phyloP scores from a whole-genome alignment of 2,329 filamentous ascomycete species.

The Karstenula rhodostoma region DNA sequence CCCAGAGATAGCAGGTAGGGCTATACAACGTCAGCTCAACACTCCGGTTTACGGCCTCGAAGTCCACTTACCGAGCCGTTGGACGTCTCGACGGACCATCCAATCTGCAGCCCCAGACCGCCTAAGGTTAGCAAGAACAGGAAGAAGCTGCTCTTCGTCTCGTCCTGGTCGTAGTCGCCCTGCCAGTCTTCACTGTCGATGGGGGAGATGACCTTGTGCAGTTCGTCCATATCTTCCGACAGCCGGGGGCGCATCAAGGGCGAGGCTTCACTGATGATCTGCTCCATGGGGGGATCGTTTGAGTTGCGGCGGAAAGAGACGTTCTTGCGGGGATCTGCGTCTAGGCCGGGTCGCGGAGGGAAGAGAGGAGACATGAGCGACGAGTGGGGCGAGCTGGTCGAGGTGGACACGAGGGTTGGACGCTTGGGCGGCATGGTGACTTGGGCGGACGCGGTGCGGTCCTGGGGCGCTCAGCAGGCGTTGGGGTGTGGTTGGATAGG shows the following conservation, averaged over 20 bases:
- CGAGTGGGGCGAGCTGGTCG: conserved; percentile 8
- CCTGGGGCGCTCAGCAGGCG: background rate
- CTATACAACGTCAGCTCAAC: conserved; percentile 30
- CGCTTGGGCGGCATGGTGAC: conserved; percentile 22
- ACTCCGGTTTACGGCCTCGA: background rate
- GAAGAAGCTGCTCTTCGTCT: conserved; percentile 84
- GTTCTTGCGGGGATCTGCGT: conserved; percentile 39
- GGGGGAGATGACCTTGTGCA: conserved; percentile 46
- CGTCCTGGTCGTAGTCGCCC: conserved; percentile 57
- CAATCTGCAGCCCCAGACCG: conserved; percentile 88
- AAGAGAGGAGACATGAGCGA: conserved; percentile 4
- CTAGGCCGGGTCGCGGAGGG: conserved; percentile 19
- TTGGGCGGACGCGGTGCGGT: conserved; percentile 11
- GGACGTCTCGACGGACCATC: conserved; percentile 94
- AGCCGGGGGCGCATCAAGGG: conserved; percentile 42
- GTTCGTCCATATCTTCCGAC: conserved; percentile 42
- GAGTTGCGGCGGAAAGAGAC: conserved; percentile 47
- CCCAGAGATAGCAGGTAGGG: conserved; percentile 63
- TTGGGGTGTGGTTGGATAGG: background rate
- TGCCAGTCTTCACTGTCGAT: conserved; percentile 51
- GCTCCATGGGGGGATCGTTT: conserved; percentile 26
- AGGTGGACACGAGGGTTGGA: conserved; percentile 12
- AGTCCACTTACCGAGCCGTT: conserved; percentile 74
- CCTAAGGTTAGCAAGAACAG: conserved; percentile 85
- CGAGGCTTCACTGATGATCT: conserved; percentile 46